phyloP scores from a whole-genome alignment of 2,329 filamentous ascomycete genomes.

The Aphanocladium album region DNA sequence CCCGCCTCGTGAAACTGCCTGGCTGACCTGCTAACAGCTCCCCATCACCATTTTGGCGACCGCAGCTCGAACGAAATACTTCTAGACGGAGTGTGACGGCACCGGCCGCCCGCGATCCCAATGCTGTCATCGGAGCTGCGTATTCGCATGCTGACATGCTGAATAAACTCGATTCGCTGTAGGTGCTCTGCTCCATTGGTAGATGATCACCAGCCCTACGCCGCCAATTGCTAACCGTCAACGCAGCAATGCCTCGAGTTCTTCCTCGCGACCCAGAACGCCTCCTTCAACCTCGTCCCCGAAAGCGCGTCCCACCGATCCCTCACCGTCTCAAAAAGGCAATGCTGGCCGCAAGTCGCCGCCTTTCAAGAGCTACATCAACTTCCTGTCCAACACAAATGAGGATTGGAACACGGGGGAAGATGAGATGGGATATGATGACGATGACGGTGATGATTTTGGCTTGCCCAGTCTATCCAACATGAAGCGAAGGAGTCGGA shows the following conservation, averaged over 20 bases:
- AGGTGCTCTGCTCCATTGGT: conserved; percentile 27
- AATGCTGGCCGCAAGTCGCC: conserved; percentile 54
- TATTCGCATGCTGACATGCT: conserved; percentile 96
- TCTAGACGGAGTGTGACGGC: conserved; percentile 44
- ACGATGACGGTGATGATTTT: conserved; percentile 92
- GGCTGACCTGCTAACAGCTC: conserved; percentile 51
- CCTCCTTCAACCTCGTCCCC: conserved; percentile 59
- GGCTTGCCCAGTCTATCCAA: conserved; percentile 87
- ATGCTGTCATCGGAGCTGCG: conserved; percentile 82
- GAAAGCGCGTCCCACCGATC: conserved; percentile 46
- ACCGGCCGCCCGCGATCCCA: conserved; percentile 50
- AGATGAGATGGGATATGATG: conserved; percentile 75
- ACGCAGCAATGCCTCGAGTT: conserved; percentile 53
- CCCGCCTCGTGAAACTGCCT: conserved; percentile 6
- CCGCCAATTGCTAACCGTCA: conserved; percentile 14
- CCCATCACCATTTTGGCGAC: conserved; percentile 82
- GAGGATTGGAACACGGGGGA: conserved; percentile 77
- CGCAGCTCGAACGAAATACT: conserved; percentile 48
- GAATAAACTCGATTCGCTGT: conserved; percentile 73
- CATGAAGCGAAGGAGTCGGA: conserved; percentile 69
- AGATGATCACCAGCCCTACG: not conserved
- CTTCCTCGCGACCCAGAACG: conserved; percentile 65
- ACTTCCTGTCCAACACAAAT: conserved; percentile 74
- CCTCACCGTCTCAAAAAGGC: conserved; percentile 50
- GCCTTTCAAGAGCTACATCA: conserved; percentile 70